A percentile compares a stretch with the other conserved stretches of the same genome.
phyloP scores from a whole-genome alignment of 768 basidiomycete genomes.

The Albatrellus ellisii region DNA sequence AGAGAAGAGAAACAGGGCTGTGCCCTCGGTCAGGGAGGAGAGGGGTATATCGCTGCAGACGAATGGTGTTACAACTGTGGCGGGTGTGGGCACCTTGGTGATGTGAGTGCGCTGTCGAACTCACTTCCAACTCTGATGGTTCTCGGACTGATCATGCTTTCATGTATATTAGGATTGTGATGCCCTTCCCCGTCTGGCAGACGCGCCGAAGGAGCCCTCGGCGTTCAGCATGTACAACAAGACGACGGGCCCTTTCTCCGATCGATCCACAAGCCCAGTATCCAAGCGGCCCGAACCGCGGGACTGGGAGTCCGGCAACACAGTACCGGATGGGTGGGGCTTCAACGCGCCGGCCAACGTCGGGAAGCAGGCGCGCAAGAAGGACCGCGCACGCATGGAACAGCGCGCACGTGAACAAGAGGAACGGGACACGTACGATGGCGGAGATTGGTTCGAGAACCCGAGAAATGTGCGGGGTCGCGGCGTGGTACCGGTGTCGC shows the following conservation, averaged over 20 bases:
- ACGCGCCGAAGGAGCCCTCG: slow-evolving; percentile 38
- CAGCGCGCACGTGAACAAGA: slow-evolving; percentile 31
- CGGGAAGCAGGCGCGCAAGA: slow-evolving; percentile 50
- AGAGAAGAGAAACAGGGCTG: slow-evolving; percentile 39
- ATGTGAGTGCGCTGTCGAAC: slow-evolving; percentile 34
- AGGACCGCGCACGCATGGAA: slow-evolving; percentile 42
- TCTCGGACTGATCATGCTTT: background rate
- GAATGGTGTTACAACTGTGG: slow-evolving; percentile 82
- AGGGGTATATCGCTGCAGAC: slow-evolving; percentile 62
- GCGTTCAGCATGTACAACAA: slow-evolving; percentile 57
- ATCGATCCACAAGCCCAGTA: slow-evolving; percentile 18
- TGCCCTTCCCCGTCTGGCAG: slow-evolving; percentile 26
- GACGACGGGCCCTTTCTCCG: slow-evolving; percentile 47
- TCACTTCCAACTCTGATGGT: background rate
- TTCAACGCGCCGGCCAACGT: slow-evolving; percentile 41
- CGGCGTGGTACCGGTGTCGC: slow-evolving; percentile 21
- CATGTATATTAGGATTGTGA: slow-evolving; percentile 40
- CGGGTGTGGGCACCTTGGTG: slow-evolving; percentile 59
- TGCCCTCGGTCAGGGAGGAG: slow-evolving; percentile 55
- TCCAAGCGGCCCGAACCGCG: slow-evolving; percentile 21
- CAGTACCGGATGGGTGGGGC: slow-evolving; percentile 33
- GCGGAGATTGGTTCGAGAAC: slow-evolving; percentile 55
- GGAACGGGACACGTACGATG: slow-evolving; percentile 38
- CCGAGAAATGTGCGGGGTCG: slow-evolving; percentile 20
- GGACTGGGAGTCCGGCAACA: slow-evolving; percentile 29